Base-by-base conservation (phyloP, 2,329 filamentous ascomycete species). In the Magnaporthiopsis rhizophila region DNA sequence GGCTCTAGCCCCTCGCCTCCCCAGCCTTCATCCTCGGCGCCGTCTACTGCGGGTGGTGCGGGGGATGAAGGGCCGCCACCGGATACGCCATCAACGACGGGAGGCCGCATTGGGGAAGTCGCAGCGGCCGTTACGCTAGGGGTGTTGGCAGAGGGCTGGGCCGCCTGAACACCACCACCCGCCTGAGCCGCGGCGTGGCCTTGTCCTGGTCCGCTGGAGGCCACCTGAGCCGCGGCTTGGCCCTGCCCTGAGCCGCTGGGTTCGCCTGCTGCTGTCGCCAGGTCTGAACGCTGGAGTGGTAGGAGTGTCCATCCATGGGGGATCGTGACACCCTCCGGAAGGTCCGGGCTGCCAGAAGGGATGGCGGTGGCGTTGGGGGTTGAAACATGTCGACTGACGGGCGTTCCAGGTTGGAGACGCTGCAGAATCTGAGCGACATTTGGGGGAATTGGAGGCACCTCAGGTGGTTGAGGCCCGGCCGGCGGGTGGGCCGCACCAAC, bases 261-360 rank as follows among this genome's bases (percentile, higher is more conserved):
- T 24, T 53, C 18, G n/a, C 45, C 45, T 53, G 21, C 45, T 18
- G 7, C 2, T 2, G 45, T 24, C 8, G 45, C 21, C 21, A 53
- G 45, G 62, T 83, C 81, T 11, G 84, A 68, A 30, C 84, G 79
- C 67, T 87, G 82, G 2, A 89, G 77, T 30, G 87, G 86, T 59
- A 89, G 75, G 56, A 89, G 74, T 28, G 84, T 83, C 87, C 87
- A 89, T 6, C 87, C 87, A 34, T 82, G 79, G 2, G 87, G 87
- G 26, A 89, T 80, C 6, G 82, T 79, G n/a, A 89, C 79, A 7
- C 86, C 86, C 64, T 86, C 81, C 0, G 87, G 87, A 11, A 89
- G 77, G 9, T 87, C 85, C 26, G 83, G 73, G 68, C 84, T 87
- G 24, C 85, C 86, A 3, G 86, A 77, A 5, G 84, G 83, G 62